These are phyloP conservation scores for Candida taoyuanica DNA, from an alignment of 805 yeast genomes.

Conservation along the genomic window DNA sequence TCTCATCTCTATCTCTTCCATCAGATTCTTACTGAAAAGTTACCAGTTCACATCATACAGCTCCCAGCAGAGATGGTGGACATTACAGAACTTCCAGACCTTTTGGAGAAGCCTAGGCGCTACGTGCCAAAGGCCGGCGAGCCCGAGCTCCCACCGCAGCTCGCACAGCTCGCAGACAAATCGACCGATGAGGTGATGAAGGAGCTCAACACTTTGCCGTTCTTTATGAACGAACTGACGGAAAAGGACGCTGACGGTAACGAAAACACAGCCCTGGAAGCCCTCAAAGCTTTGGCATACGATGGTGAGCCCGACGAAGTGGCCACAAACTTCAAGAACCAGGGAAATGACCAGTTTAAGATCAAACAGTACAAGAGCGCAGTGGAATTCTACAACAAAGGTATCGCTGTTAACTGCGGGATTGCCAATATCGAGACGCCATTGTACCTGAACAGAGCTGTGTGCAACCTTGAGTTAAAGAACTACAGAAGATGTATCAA, in stretches of 20 bases:
- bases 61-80: slow-evolving; percentile 10
- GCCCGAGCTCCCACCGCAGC: slow-evolving; percentile 78
- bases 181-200: slow-evolving; percentile 69
- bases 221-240: slow-evolving; percentile 88
- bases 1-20: neutral
- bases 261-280: slow-evolving; percentile 72
- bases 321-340: slow-evolving; percentile 83
- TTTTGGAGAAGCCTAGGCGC: slow-evolving; percentile 26
- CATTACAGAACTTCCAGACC: slow-evolving; percentile 17
- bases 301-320: slow-evolving; percentile 95
- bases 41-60: neutral
- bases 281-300: slow-evolving; percentile 83
- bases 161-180: slow-evolving; percentile 56
- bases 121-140: slow-evolving; percentile 50
- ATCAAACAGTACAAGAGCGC: slow-evolving; percentile 72
- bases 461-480: slow-evolving; percentile 79
- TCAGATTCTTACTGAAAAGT: neutral
- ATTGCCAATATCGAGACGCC: slow-evolving; percentile 53
- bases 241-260: slow-evolving; percentile 75
- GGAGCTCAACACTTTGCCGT: slow-evolving; percentile 81
- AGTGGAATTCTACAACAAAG: slow-evolving; percentile 72
- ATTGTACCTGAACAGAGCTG: slow-evolving; percentile 78
- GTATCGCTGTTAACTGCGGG: slow-evolving; percentile 64
- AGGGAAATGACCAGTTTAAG: slow-evolving; percentile 86
- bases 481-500: slow-evolving; percentile 84